phyloP scores from a whole-genome alignment of 2,329 filamentous ascomycete genomes.

The Paracorniculantispora psalliotae region DNA sequence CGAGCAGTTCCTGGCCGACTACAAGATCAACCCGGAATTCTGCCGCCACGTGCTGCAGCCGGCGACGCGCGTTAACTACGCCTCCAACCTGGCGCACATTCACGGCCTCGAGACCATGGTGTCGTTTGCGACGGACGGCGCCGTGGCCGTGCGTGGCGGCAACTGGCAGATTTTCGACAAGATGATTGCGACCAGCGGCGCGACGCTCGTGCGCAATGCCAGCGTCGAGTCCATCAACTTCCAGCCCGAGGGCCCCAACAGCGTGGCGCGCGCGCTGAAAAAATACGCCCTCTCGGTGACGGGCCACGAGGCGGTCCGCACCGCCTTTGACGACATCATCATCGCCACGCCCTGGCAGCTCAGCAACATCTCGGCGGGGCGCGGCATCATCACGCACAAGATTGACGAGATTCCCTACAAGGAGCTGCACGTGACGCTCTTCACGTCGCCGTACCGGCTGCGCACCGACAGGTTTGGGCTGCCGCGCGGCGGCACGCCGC shows the following conservation, averaged over 20 bases:
- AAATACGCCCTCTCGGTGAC: conserved; percentile 45
- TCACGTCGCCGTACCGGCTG: conserved; percentile 72
- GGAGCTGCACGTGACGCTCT: conserved; percentile 81
- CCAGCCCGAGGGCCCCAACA: conserved; percentile 40
- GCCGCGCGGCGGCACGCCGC: conserved; percentile 50
- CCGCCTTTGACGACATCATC: conserved; percentile 72
- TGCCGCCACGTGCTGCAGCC: conserved; percentile 81
- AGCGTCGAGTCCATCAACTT: conserved; percentile 54
- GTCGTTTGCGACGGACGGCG: conserved; percentile 83
- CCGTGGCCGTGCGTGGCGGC: conserved; percentile 72
- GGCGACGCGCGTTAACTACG: conserved; percentile 90
- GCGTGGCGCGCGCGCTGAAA: conserved; percentile 31
- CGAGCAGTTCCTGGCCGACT: conserved; percentile 62
- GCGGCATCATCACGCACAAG: conserved; percentile 60
- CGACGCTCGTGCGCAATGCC: conserved; percentile 60
- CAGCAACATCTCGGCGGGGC: conserved; percentile 59
- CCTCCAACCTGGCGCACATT: conserved; percentile 77
- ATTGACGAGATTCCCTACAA: conserved; percentile 85
- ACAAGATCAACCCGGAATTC: conserved; percentile 64
- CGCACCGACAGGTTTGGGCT: conserved; percentile 69
- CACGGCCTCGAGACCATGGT: conserved; percentile 89
- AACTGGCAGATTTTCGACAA: conserved; percentile 93
- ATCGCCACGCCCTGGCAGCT: conserved; percentile 82
- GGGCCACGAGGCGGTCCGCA: conserved; percentile 35
- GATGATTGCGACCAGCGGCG: conserved; percentile 65